phyloP scores from a whole-genome alignment of 495 filamentous ascomycete species.

The Thozetella sp. region DNA sequence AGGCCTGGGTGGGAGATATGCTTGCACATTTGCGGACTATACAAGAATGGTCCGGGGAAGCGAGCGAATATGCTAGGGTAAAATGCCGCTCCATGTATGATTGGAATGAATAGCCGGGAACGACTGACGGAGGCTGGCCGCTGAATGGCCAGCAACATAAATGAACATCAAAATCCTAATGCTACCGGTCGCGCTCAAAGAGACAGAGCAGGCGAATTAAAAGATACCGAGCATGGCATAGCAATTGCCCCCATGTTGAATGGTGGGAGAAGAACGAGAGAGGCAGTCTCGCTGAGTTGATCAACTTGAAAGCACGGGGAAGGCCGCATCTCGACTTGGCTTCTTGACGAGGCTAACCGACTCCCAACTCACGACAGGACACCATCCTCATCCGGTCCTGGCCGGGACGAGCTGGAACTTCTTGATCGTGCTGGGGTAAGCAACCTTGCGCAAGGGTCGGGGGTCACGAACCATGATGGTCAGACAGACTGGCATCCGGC shows the following conservation, averaged over 20 bases:
- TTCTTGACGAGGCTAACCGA: neutral
- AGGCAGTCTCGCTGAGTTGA: conserved; percentile 7
- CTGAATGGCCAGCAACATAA: no score
- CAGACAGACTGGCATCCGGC: conserved; percentile 61
- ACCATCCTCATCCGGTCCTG: neutral
- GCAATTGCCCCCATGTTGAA: conserved; percentile 10
- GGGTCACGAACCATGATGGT: conserved; percentile 80
- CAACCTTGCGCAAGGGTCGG: conserved; percentile 23
- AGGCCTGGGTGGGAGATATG: no score
- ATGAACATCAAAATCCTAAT: no score
- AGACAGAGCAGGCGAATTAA: no score
- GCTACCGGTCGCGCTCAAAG: no score
- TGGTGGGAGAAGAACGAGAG: conserved; percentile 6
- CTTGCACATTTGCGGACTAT: neutral
- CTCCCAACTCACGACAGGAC: neutral
- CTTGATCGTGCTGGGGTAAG: conserved; percentile 31
- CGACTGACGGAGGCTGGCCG: no score
- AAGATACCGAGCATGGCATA: neutral
- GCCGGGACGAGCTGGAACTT: conserved; percentile 16
- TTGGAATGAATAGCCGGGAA: neutral
- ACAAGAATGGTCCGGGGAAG: neutral
- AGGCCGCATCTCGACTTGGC: neutral
- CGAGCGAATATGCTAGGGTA: neutral
- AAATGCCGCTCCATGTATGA: neutral
- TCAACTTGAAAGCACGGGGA: neutral